Conservation (phyloP, 495 filamentous ascomycete species). For the Tuber umbilicatum region DNA sequence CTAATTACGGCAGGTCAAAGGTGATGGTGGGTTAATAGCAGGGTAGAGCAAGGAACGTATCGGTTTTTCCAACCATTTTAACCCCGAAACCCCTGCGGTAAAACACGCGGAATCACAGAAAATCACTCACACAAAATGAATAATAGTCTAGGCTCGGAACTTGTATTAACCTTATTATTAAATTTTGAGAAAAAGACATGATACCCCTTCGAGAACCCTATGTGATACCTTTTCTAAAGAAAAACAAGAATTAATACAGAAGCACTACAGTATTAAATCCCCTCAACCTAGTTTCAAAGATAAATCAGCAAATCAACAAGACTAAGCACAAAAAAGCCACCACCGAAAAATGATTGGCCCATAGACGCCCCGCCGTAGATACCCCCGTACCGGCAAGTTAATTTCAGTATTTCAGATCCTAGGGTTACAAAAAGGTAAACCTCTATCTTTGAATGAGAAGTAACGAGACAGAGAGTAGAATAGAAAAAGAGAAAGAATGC, state of each 20-base stretch:
- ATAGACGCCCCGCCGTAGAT: not conserved
- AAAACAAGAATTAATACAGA: not conserved
- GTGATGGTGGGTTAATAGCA: too few relatives aligned
- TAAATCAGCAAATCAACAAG: not conserved
- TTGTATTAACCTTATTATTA: constrained; percentile 1
- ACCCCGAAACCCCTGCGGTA: too few relatives aligned
- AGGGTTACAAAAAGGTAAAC: constrained; percentile 3
- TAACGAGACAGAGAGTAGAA: not conserved
- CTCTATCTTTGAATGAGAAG: not conserved
- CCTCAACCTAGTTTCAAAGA: not conserved
- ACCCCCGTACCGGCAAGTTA: not conserved
- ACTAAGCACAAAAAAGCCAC: not conserved
- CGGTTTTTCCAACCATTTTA: too few relatives aligned
- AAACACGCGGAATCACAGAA: not conserved
- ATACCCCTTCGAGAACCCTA: not conserved
- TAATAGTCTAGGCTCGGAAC: not conserved
- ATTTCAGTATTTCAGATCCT: not conserved
- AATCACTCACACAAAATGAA: not conserved
- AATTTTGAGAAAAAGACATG: too few relatives aligned
- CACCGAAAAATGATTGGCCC: not conserved
- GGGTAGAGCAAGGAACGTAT: too few relatives aligned
- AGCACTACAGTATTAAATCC: not conserved
- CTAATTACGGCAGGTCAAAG: too few relatives aligned
- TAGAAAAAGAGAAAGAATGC: not conserved
- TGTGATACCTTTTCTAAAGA: not conserved